Conservation (phyloP, 1,284 basidiomycete genomes). For the Mycosarcoma maydis region DNA sequence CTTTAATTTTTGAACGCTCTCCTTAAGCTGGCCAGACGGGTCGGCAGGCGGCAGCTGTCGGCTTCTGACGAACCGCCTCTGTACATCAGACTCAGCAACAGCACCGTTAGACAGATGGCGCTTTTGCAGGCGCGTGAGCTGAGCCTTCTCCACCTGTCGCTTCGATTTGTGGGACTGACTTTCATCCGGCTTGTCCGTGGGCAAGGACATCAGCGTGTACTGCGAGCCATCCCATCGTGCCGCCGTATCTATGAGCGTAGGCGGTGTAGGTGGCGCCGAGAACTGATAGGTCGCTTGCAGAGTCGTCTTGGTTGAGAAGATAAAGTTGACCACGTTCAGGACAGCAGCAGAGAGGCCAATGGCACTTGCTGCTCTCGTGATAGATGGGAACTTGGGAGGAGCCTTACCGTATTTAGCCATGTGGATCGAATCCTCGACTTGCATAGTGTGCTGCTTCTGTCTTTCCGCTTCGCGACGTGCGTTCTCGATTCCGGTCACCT, state of each 20-base stretch:
- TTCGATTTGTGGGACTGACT: neutral
- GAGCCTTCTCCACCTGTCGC: neutral
- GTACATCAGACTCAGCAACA: neutral
- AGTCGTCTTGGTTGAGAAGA: slow-evolving; percentile 33
- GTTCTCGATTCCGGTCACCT: neutral
- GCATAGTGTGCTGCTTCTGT: slow-evolving; percentile 5
- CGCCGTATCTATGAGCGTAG: slow-evolving; percentile 29
- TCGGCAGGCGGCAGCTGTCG: neutral
- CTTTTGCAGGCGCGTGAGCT: neutral
- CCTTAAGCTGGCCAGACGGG: neutral
- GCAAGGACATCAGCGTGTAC: slow-evolving; percentile 14
- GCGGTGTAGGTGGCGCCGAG: slow-evolving; percentile 26
- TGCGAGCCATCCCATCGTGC: slow-evolving; percentile 22
- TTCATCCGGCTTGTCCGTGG: neutral
- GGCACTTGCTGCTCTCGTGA: slow-evolving; percentile 18
- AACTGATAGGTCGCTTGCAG: slow-evolving; percentile 22
- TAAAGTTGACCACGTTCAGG: slow-evolving; percentile 27
- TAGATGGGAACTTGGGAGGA: slow-evolving; percentile 25
- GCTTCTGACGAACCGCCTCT: slow-evolving; percentile 11
- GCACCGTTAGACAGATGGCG: neutral
- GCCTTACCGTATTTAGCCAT: slow-evolving; percentile 19
- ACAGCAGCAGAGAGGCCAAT: slow-evolving; percentile 22
- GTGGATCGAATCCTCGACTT: slow-evolving; percentile 19
- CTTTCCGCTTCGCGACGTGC: neutral
- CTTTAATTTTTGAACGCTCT: neutral